Base-by-base conservation (phyloP, 2,329 filamentous ascomycete species). In the Aureobasidium musti region DNA sequence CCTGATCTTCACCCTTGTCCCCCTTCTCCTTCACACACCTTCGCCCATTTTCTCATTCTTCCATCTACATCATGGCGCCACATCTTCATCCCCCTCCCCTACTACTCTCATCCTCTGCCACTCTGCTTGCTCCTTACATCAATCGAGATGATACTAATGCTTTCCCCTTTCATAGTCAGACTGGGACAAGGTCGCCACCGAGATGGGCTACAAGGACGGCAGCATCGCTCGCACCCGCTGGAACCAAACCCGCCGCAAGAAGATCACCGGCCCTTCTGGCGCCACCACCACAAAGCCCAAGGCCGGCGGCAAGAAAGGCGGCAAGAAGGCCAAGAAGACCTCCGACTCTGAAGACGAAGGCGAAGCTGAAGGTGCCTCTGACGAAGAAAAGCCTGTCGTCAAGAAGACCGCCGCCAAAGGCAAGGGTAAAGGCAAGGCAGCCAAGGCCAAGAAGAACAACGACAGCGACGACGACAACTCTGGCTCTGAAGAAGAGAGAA, bases 221-320 rank as follows among this genome's bases (percentile, higher is more conserved):
- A 59, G 35, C 47, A 69, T 71, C 45, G 70, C 69, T 37, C 68
- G 67, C 6, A 67, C 63, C n/a, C 70, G 72, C 63, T 74, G 71
- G 72, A 63, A 53, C 45, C 68, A 72, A 47, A 73, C 72, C 67
- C 70, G 68, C 47, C 67, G 67, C 67, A 70, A 72, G 69, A 73
- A 73, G 67, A 72, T 72, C 66, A 64, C 56, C 13, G 45, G 21
- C 33, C 61, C 66, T 35, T 54, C 43, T 23, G 65, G 57, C 17
- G 43, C 60, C 13, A 35, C 53, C 69, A 13, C 61, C 14, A 35
- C 54, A 45, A 71, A n/a, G 56, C 6, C 33, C 1, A 72, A 72
- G 64, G 23, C 67, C 41, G 57, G 19, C 13, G 57, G 30, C 45
- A 71, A 67, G 52, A 60, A 66, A 19, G 60, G 43, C 17, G 41